Conservation (phyloP, 2,329 filamentous ascomycete species). For the Exophiala spinifera region DNA sequence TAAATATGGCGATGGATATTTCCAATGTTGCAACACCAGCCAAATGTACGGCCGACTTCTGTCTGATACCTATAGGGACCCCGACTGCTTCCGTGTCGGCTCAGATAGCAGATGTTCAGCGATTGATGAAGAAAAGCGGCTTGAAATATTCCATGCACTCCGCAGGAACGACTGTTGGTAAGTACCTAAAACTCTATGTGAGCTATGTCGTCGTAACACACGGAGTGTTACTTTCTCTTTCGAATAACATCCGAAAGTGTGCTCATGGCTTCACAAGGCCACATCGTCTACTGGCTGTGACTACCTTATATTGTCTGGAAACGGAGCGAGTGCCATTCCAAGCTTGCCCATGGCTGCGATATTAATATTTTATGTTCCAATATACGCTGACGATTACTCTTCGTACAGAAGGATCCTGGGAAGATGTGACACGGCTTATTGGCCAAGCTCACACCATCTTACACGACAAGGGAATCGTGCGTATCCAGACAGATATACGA, state of each 20-base stretch:
- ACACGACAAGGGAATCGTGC: constrained; percentile 70
- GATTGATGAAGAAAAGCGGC: constrained; percentile 74
- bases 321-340: background rate
- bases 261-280: no score
- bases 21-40: constrained; percentile 56
- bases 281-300: no score
- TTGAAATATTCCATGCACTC: constrained; percentile 87
- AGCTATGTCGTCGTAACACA: no score
- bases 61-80: constrained; percentile 85
- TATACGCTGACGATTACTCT: constrained; percentile 1
- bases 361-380: background rate
- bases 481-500: constrained; percentile 86
- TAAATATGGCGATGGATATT: constrained; percentile 10
- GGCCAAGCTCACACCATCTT: constrained; percentile 81
- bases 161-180: constrained; percentile 88
- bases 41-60: constrained; percentile 84
- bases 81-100: constrained; percentile 70
- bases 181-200: constrained; percentile 36
- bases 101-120: constrained; percentile 86
- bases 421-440: constrained; percentile 77
- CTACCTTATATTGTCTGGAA: no score
- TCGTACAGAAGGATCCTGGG: constrained; percentile 78
- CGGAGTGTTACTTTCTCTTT: no score
- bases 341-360: background rate
- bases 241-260: no score